These are phyloP conservation scores for Linum usitatissimum DNA, from an alignment of 345 rosid species.

Conservation along the genomic window DNA sequence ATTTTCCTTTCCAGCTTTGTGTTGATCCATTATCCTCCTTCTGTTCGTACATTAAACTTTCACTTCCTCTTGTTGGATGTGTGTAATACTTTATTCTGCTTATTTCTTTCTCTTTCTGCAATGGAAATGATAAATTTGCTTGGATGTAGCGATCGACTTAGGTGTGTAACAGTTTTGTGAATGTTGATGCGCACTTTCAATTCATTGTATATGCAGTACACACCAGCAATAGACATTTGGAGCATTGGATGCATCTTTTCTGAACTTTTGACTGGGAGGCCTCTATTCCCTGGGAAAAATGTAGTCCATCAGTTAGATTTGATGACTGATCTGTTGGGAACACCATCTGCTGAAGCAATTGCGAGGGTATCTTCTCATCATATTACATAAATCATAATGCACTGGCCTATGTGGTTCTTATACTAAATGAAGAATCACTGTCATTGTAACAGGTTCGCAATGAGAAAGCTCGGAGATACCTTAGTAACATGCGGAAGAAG, in stretches of 20 bases:
- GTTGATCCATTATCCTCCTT: neutral
- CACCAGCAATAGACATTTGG: constrained; percentile 4
- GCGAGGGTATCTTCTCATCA: neutral
- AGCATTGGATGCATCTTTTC: constrained; percentile 3
- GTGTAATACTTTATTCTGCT: neutral
- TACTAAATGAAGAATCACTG: neutral
- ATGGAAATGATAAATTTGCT: neutral
- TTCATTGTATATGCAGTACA: constrained; percentile 2
- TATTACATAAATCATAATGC: neutral
- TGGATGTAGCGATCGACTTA: neutral
- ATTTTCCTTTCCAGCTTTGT: neutral
- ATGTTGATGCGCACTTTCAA: neutral
- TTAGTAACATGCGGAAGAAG: constrained; percentile 5
- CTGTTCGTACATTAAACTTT: neutral
- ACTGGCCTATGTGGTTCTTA: neutral
- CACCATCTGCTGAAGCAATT: constrained; percentile 1
- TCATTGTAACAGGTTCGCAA: constrained; percentile 1
- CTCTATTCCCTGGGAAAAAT: constrained; percentile 5
- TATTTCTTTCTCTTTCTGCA: neutral
- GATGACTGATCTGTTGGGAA: constrained; percentile 6
- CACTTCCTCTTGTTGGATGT: neutral
- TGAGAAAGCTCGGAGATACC: constrained; percentile 2
- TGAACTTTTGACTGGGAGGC: constrained; percentile 2
- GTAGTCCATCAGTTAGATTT: constrained; percentile 2
- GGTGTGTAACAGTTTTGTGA: neutral